Percentiles rank a stretch among this genome's conserved stretches.
phyloP scores from a whole-genome alignment of 768 basidiomycete genomes.

The Phlebiopsis flavidoalba region DNA sequence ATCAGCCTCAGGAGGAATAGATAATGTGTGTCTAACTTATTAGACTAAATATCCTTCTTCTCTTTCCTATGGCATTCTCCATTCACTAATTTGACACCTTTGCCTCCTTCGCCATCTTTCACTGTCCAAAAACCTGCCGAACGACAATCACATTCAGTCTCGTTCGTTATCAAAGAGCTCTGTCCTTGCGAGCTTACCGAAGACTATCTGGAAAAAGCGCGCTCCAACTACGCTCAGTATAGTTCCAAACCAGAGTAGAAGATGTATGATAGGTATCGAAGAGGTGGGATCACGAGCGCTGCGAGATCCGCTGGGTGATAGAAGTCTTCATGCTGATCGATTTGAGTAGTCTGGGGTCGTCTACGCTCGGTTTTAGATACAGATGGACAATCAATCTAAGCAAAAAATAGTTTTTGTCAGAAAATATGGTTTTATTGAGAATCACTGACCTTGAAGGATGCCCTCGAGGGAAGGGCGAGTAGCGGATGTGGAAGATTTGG shows the following conservation, averaged over 20 bases:
- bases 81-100: not conserved
- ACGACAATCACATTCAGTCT: not conserved
- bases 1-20: too few relatives aligned
- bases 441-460: constrained; percentile 38
- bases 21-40: too few relatives aligned
- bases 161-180: not conserved
- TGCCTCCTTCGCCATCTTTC: not conserved
- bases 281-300: constrained; percentile 38
- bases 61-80: too few relatives aligned
- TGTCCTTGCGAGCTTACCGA: not conserved
- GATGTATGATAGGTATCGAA: constrained; percentile 32
- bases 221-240: constrained; percentile 18
- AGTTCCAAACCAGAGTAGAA: constrained; percentile 25
- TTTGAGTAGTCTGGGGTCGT: constrained; percentile 36
- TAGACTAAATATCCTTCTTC: too few relatives aligned
- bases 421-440: not conserved
- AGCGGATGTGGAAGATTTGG: constrained; percentile 50
- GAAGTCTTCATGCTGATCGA: constrained; percentile 54
- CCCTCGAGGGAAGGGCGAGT: constrained; percentile 40
- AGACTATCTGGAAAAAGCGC: not conserved
- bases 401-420: not conserved
- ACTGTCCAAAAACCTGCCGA: constrained; percentile 3
- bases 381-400: constrained; percentile 44
- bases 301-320: constrained; percentile 51
- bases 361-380: constrained; percentile 33